Evolutionary conservation across 129 eudicot genomes (phyloP), one percentile per base, ranked within the genome.

Genomic region (Flaveria ramosissima): DNA sequence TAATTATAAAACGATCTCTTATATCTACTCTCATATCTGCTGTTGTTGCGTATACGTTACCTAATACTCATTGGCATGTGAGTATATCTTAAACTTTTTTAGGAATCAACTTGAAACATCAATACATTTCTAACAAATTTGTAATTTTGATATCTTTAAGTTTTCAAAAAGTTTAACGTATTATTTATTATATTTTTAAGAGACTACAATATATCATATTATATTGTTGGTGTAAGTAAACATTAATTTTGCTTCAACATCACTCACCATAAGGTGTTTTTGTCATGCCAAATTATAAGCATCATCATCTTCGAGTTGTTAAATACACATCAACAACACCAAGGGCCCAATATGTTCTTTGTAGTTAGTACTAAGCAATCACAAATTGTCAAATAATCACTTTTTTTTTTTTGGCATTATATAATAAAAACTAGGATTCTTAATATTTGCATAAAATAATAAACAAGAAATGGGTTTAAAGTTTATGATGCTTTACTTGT

Each of bases 281-380:
- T 67, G 52, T 17, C 53, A 65, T 7, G 42, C 20, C 16, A 39
- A 67, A 67, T 30, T 17, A 9, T 19, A 11, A 32, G 30, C 68
- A 15, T 66, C 21, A 66, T 63, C 27, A 36, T 66, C 3, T 36
- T 66, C 14, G 51, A 66, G 71, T 36, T 66, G 71, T 66, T 66
- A 45, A 66, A 66, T 66, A 46, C 26, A 41, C 71, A 66, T 66
- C n/a, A 68, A 19, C 50, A 66, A 17, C 42, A 15, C 8, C 17
- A 11, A 20, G 17, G 56, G 46, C 59, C 74, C 60, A 14, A 47
- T 16, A 7, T 21, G 9, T 70, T 46, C 48, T 26, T 43, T 13
- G 7, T 36, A 36, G 41, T 12, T 39, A 48, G 23, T 48, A 47
- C 61, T 70, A 70, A 45, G 56, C 57, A 45, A 69, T 69, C 20